Evolutionary conservation across 345 rosid species (phyloP).

Genomic region (Lagerstroemia speciosa): DNA sequence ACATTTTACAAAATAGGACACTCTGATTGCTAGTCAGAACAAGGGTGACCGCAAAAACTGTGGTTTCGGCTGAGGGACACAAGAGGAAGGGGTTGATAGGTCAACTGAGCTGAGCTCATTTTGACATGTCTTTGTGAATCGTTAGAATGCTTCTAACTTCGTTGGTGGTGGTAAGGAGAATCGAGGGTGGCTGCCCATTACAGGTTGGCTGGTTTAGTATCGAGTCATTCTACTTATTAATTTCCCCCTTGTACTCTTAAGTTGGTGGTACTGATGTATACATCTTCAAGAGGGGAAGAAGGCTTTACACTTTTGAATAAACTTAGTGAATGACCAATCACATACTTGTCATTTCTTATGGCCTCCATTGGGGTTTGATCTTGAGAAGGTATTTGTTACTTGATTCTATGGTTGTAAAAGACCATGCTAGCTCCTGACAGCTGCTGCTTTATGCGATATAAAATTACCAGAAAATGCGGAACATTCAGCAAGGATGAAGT

Average conservation of each 20-base stretch:
- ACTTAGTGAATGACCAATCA: neutral
- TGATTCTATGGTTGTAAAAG: neutral
- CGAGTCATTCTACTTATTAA: neutral
- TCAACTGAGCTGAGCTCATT: neutral
- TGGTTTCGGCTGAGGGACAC: neutral
- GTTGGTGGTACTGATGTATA: neutral
- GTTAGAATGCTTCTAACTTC: neutral
- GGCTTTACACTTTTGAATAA: neutral
- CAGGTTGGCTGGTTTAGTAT: neutral
- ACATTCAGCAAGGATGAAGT: neutral
- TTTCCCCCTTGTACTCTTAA: too few relatives aligned
- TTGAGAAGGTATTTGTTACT: too few relatives aligned
- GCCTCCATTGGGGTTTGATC: neutral
- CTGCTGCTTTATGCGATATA: neutral
- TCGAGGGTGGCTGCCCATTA: neutral
- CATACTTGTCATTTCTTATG: neutral
- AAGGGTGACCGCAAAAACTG: neutral
- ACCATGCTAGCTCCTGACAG: neutral
- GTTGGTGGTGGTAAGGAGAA: neutral
- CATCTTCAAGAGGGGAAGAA: neutral
- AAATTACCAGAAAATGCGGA: neutral
- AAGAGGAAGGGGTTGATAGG: neutral
- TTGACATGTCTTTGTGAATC: neutral
- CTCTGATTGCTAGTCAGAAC: neutral
- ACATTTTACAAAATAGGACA: neutral